These are phyloP conservation scores for Candida xiaguanensis DNA, from an alignment of 805 yeast genomes.

Conservation along the genomic window DNA sequence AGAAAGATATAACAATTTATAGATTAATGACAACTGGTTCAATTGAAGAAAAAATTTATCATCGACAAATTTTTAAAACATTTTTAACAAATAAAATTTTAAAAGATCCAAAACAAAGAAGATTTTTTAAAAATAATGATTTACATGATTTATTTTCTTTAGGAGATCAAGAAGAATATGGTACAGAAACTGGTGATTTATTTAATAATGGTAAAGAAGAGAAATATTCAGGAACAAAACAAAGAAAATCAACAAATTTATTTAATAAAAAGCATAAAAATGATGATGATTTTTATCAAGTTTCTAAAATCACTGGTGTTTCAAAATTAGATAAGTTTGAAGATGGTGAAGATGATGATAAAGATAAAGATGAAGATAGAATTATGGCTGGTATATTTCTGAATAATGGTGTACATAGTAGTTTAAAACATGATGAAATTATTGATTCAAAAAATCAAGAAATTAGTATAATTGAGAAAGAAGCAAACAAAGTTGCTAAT, in stretches of 20 bases:
- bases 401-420: constrained; percentile 66
- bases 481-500: constrained; percentile 54
- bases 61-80: constrained; percentile 94
- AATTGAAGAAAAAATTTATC: constrained; percentile 94
- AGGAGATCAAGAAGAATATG: constrained; percentile 67
- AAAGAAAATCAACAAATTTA: constrained; percentile 30
- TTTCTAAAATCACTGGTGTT: constrained; percentile 67
- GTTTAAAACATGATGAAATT: constrained; percentile 76
- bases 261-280: constrained; percentile 31
- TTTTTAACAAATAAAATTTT: constrained; percentile 88
- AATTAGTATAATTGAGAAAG: constrained; percentile 51
- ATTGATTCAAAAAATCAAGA: constrained; percentile 54
- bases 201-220: constrained; percentile 47
- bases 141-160: constrained; percentile 83
- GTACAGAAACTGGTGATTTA: constrained; percentile 66
- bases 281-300: constrained; percentile 65
- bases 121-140: constrained; percentile 91
- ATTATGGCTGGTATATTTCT: constrained; percentile 76
- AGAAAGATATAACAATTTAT: constrained; percentile 84
- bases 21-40: constrained; percentile 92
- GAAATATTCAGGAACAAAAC: constrained; percentile 27
- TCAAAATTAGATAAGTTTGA: constrained; percentile 64
- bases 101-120: constrained; percentile 90
- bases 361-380: constrained; percentile 49
- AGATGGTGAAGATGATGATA: constrained; percentile 27